Evolutionary conservation across 495 filamentous ascomycete species (phyloP), one percentile per base, ranked within the genome.

Genomic region (Daldinia concentrica): DNA sequence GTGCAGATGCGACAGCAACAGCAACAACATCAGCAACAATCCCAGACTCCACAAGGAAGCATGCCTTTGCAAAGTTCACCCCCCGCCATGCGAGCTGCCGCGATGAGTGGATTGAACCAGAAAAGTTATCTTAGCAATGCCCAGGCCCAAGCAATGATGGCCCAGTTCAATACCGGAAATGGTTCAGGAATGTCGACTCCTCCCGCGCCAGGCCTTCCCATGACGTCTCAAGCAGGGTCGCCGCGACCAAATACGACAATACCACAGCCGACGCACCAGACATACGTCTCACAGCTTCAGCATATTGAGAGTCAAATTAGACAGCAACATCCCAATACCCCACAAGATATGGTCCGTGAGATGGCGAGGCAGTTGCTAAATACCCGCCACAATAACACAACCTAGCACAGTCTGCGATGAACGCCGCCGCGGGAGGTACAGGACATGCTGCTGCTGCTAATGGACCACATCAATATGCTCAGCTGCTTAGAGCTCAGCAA

Each of bases 401-500:
- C 64, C 82, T 87, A 68, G 81, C 82, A 3, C 86, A 88, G 69
- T 82, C 83, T 6, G 90, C 91, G 2, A 90, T 92, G 85, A 88
- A 86, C 79, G 87, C 90, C 11, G 89, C 89, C 19, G 87, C 89
- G 9, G 90, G 90, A 14, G 82, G 77, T 12, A 70, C 68, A 9
- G 71, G 66, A 24, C 76, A 77, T 62, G 73, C 77, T 19, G 72
- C 71, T n/a, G 74, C 73, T 14, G 76, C 77, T 22, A 78, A 80
- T 59, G 75, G 81, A 55, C 89, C 90, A 6, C 90, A 92, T 64
- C 86, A 91, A 24, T 94, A 91, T 74, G 91, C 91, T 19, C 89
- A 90, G 45, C 88, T 92, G 73, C 87, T 93, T 74, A 85, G 91
- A 52, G 88, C 88, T 29, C 90, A 92, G 64, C 91, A 93, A 62